Conservation (phyloP, 345 rosid species). For the Atalantia buxifolia region DNA sequence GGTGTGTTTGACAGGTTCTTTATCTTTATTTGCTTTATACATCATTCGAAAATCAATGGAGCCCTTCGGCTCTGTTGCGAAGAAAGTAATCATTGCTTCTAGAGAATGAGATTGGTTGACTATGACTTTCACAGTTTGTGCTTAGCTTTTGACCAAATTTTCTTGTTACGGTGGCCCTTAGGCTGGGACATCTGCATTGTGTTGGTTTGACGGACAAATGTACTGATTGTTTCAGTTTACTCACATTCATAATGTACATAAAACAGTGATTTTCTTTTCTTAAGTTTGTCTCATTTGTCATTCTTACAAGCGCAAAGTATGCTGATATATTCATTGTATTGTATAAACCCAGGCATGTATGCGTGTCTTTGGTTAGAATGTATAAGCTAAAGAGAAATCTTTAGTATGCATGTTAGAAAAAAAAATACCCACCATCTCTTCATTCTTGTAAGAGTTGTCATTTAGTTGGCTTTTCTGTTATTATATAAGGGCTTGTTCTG, state of each 20-base stretch:
- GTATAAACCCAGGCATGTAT: not conserved
- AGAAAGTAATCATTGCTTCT: not conserved
- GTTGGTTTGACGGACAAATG: not conserved
- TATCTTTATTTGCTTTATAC: not conserved
- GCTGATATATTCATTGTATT: not conserved
- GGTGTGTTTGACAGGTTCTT: not conserved
- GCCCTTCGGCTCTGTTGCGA: not conserved
- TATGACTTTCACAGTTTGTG: not conserved
- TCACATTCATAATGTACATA: not conserved
- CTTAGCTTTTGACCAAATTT: not conserved
- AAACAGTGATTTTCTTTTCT: no score
- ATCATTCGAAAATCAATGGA: not conserved
- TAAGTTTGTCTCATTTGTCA: no score
- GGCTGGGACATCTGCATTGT: not conserved
- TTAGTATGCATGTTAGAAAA: not conserved
- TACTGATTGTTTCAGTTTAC: not conserved
- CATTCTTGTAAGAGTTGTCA: not conserved
- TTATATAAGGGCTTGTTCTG: not conserved
- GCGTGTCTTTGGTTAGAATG: not conserved
- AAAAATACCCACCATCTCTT: not conserved
- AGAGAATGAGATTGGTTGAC: not conserved
- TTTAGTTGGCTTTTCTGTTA: not conserved
- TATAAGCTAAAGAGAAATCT: not conserved
- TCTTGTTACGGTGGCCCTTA: not conserved
- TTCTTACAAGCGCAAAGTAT: no score